These are phyloP conservation scores for Cylindrotheca closterium DNA, from an alignment of 108 stramenopile genomes.

Conservation along the genomic window DNA sequence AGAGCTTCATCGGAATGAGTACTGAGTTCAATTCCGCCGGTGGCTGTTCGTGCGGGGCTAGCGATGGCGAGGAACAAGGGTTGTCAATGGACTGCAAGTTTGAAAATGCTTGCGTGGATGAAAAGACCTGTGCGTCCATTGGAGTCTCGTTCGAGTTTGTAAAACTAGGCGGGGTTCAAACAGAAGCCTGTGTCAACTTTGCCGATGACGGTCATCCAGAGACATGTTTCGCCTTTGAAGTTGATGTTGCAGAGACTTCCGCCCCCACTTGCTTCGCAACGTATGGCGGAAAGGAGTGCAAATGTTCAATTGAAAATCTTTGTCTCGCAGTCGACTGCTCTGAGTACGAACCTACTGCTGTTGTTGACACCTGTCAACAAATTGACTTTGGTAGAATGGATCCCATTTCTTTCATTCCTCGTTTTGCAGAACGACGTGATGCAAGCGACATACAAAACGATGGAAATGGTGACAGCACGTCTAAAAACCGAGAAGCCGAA, in stretches of 20 bases:
- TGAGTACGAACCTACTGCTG: conserved; percentile 14
- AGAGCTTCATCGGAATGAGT: conserved; percentile 3
- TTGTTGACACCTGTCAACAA: conserved; percentile 24
- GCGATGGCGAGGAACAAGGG: conserved; percentile 1
- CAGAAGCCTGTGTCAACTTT: conserved; percentile 17
- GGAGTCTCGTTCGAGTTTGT: conserved; percentile 12
- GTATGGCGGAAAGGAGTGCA: conserved; percentile 13
- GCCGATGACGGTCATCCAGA: conserved; percentile 10
- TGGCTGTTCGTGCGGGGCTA: conserved; percentile 7
- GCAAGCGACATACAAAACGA: not conserved
- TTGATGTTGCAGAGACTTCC: conserved; percentile 6
- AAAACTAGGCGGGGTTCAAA: conserved; percentile 4
- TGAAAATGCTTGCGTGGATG: conserved; percentile 9
- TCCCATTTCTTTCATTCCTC: not conserved
- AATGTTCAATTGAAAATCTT: conserved; percentile 17
- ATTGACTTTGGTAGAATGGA: conserved; percentile 4
- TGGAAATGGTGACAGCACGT: conserved; percentile 1
- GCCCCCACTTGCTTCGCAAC: conserved; percentile 14
- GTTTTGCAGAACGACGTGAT: not conserved
- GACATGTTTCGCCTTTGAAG: conserved; percentile 18
- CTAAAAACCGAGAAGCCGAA: too few relatives aligned
- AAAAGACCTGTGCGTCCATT: conserved; percentile 9
- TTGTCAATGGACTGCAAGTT: conserved; percentile 11
- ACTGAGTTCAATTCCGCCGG: not conserved
- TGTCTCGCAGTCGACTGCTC: conserved; percentile 25